A percentile compares a stretch with the other conserved stretches of the same genome.
Evolutionary conservation across 1,284 basidiomycete species (phyloP).

Genomic region (Irpex rosettiformis): DNA sequence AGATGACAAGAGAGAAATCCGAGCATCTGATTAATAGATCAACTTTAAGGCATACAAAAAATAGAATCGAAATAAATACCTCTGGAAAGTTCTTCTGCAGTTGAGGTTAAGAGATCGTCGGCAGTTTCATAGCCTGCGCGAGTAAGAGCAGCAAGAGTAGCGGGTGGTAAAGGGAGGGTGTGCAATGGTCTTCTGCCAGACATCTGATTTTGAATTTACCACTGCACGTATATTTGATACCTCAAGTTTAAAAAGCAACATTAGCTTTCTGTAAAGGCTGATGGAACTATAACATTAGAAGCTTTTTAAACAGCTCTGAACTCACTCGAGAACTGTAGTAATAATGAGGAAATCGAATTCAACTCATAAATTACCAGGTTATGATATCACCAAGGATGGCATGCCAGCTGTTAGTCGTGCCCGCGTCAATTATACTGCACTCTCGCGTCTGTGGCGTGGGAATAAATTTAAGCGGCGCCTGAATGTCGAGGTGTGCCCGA

Average conservation of each 20-base stretch:
- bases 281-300: no score
- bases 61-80: conserved; percentile 29
- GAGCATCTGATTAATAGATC: conserved; percentile 37
- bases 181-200: conserved; percentile 30
- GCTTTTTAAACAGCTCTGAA: no score
- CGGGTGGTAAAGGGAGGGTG: conserved; percentile 35
- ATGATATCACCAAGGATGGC: no score
- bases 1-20: conserved; percentile 39
- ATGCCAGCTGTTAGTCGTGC: no score
- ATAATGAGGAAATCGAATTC: no score
- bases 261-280: no score
- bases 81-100: conserved; percentile 40
- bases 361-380: no score
- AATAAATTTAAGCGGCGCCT: conserved; percentile 4
- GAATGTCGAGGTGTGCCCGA: conserved; percentile 5
- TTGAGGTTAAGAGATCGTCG: conserved; percentile 38
- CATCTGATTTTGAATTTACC: no score
- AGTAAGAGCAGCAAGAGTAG: conserved; percentile 39
- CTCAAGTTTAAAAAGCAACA: no score
- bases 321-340: no score
- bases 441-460: conserved; percentile 29
- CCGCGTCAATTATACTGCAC: no score
- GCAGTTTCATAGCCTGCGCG: conserved; percentile 50
- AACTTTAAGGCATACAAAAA: not conserved
- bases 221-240: no score